phyloP scores from a whole-genome alignment of 306 rosid genomes.

The Carpinus fangiana region DNA sequence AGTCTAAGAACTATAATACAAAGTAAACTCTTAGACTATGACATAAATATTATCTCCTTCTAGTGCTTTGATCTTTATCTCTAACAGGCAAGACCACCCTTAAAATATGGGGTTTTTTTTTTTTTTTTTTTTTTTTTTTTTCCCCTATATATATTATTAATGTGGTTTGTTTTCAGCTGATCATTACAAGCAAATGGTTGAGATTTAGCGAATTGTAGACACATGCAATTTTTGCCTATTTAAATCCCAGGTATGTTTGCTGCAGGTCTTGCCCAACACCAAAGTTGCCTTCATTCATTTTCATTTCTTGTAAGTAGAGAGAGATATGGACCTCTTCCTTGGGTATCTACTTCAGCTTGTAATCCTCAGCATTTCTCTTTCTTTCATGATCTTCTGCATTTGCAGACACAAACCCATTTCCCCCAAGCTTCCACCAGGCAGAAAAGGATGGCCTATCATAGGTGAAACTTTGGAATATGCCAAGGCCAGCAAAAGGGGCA shows the following conservation, averaged over 20 bases:
- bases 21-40: too few species aligned
- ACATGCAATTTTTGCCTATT: not conserved
- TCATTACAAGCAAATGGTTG: too few species aligned
- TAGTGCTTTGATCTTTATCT: too few species aligned
- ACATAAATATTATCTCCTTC: too few species aligned
- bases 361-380: not conserved
- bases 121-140: too few species aligned
- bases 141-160: too few species aligned
- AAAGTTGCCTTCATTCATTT: not conserved
- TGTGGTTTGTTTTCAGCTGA: too few species aligned
- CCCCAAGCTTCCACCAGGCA: not conserved
- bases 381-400: not conserved
- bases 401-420: not conserved
- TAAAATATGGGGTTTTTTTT: too few species aligned
- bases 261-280: not conserved
- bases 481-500: not conserved
- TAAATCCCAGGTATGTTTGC: not conserved
- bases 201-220: too few species aligned
- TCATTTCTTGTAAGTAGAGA: not conserved
- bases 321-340: not conserved
- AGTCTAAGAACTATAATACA: too few species aligned
- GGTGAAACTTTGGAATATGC: not conserved
- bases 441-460: not conserved
- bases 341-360: not conserved
- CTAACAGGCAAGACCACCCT: too few species aligned